Evolutionary conservation across 495 filamentous ascomycete genomes (phyloP), one percentile per base, ranked within the genome.

Genomic region (Aspergillus heteromorphus): DNA sequence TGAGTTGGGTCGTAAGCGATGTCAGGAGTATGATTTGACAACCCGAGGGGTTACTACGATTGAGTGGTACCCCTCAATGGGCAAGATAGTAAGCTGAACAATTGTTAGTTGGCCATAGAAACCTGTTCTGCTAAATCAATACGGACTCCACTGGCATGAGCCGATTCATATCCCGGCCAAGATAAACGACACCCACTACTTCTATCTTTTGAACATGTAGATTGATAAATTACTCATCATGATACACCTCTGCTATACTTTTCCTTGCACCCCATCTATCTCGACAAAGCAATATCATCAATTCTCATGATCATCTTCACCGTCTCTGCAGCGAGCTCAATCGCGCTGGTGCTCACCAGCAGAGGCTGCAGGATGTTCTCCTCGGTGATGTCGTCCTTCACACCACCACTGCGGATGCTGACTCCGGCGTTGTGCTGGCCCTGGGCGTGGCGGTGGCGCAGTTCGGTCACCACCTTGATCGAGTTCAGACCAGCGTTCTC

Each of bases 271-370:
- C 40, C 20, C 45, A 23, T 42, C 69, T 75, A 85, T 67, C 82
- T 69, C 63, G 81, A 83, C 63, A 87, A 71, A 48, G 88, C 88
- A 72, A 95, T 92, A 72, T 97, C 92, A 73, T 96, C 92, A 75
- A 97, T 96, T 74, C 92, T 85, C 73, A 97, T 81, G 73, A 97
- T 87, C 91, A 97, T 95, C 82, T 97, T 98, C 59, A 96, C 91
- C 53, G 93, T 97, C 79, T 98, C 93, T 2, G 90, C 89, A 34
- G 95, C 93, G 66, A 98, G 73, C 76, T 98, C 91, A 66, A 98
- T 92, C 2, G 93, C 91, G 69, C 92, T 97, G 34, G 93, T 98
- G 78, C 88, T 95, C 43, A 98, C 93, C 49, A 98, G 72, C 68
- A 98, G 74, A 9, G 93, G 93, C 78, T 98, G 93, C 70, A 98